Evolutionary conservation across 805 yeast species (phyloP).

Genomic region (Debaryomyces maramus): DNA sequence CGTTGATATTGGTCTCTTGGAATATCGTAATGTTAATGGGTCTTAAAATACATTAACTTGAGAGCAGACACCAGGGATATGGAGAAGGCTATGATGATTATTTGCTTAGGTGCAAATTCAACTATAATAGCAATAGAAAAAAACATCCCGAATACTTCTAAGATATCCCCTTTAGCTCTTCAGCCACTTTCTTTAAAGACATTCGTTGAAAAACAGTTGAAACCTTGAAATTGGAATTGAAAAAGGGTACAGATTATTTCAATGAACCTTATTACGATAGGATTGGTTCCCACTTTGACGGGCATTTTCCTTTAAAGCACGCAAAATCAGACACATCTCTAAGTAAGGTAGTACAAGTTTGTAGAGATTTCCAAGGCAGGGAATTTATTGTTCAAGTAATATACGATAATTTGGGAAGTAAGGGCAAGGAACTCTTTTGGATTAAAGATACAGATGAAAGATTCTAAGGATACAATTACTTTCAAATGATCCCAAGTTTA

Average conservation of each 20-base stretch:
- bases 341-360: slow-evolving; percentile 5
- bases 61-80: slow-evolving; percentile 7
- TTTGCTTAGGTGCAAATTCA: slow-evolving; percentile 8
- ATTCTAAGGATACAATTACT: slow-evolving; percentile 6
- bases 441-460: slow-evolving; percentile 5
- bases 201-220: slow-evolving; percentile 4
- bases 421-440: slow-evolving; percentile 8
- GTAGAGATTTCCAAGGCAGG: slow-evolving; percentile 2
- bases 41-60: slow-evolving; percentile 5
- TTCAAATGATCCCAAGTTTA: slow-evolving; percentile 2
- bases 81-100: slow-evolving; percentile 4
- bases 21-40: slow-evolving; percentile 9
- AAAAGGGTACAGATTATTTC: slow-evolving; percentile 2
- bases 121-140: slow-evolving; percentile 5
- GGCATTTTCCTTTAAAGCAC: slow-evolving; percentile 1
- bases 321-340: slow-evolving; percentile 3
- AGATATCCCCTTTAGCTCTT: slow-evolving; percentile 4
- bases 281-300: slow-evolving; percentile 1
- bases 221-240: not conserved
- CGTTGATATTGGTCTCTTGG: slow-evolving; percentile 2
- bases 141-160: slow-evolving; percentile 6
- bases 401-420: slow-evolving; percentile 2
- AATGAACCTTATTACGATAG: not conserved
- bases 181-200: slow-evolving; percentile 6
- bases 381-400: slow-evolving; percentile 4